Base-by-base conservation (phyloP, 257 asterid species). In the Solanum acaule region DNA sequence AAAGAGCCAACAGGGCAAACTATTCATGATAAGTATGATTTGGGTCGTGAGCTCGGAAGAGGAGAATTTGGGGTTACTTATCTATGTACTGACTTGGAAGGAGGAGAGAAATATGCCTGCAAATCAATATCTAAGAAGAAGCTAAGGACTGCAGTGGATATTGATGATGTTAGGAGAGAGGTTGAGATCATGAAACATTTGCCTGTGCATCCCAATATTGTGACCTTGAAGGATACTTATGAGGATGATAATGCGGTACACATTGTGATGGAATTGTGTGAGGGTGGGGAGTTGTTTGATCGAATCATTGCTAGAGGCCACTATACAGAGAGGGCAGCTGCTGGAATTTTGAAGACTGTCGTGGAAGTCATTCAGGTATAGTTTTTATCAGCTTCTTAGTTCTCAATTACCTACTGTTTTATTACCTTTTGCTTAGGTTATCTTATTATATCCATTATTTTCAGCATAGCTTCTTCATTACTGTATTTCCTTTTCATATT, bases 61-160 rank as follows among this genome's bases (percentile, higher is more conserved):
- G 96, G 95, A 77, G 96, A 93, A 90, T 94, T 93, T 44, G 95
- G 96, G 92, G 92, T 94, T 44, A 93, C 95, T 40, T 91, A 92
- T 88, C 89, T 93, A 89, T 93, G 94, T 71, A 94, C 94, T 81
- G 95, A 93, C 27, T 77, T 37, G 81, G 93, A 90, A 13, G 65
- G 90, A 0, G 90, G 92, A 3, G 93, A 93, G 16, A 92, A 91
- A 49, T 91, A 87, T 15, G 96, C 96, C n/a, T 93, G 96, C 87
- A 93, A 93, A 79, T 92, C 96, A 3, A 93, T 93, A 89, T 92
- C 94, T 6, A 93, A 93, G 85, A 92, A 90, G 91, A 92, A 93
- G 89, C 86, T 93, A 14, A 91, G 91, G 81, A 93, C 94, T 18
- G 91, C 92, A 0, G 91, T 92, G 52, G 95, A 93, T 91, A 86